Evolutionary conservation across 1,284 basidiomycete species (phyloP).

Genomic region (Boletus smithii): DNA sequence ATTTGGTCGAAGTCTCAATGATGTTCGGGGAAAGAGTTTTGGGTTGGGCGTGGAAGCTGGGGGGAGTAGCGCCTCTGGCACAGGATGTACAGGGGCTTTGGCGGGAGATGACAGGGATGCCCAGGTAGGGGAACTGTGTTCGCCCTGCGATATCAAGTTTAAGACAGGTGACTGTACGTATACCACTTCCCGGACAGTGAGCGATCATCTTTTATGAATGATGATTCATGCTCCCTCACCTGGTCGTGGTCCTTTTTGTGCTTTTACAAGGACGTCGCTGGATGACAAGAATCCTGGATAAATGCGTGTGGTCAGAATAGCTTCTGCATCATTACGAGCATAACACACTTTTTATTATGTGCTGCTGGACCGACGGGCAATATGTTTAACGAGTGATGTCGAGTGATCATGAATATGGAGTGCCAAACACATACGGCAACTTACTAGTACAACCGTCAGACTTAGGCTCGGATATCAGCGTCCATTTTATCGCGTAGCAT

Average conservation of each 20-base stretch:
- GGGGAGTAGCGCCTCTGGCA: neutral
- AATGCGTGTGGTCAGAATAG: slow-evolving; percentile 1
- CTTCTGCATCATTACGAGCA: slow-evolving; percentile 1
- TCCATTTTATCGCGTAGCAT: neutral
- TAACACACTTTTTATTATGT: slow-evolving; percentile 1
- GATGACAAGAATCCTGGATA: neutral
- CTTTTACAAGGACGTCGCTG: neutral
- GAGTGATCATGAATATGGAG: neutral
- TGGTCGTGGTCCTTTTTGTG: slow-evolving; percentile 1
- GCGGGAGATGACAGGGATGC: neutral
- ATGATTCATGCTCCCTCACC: slow-evolving; percentile 10
- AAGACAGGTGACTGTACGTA: neutral
- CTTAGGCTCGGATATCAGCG: neutral
- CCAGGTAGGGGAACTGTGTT: neutral
- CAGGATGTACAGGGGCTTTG: neutral
- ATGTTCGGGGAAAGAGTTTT: neutral
- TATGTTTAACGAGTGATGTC: neutral
- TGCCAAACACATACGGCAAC: neutral
- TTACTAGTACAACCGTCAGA: neutral
- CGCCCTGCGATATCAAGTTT: neutral
- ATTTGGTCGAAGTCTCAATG: neutral
- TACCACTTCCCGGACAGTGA: slow-evolving; percentile 7
- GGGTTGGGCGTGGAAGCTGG: neutral
- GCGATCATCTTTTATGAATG: neutral
- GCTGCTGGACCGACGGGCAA: neutral